A percentile compares a stretch with the other conserved stretches of the same genome.
phyloP scores from a whole-genome alignment of 129 eudicot species.

The Apium graveolens region DNA sequence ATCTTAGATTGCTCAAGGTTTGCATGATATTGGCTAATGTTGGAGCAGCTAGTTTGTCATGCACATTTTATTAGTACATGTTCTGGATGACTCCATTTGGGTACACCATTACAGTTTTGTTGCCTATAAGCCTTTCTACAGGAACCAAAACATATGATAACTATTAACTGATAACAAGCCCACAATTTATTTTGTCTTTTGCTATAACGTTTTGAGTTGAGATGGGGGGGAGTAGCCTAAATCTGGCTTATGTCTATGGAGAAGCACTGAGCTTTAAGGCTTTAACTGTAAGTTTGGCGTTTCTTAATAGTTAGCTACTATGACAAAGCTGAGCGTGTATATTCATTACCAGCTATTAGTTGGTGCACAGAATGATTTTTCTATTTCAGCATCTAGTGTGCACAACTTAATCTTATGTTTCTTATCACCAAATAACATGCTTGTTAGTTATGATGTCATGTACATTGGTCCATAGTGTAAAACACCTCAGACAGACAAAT shows the following conservation, averaged over 20 bases:
- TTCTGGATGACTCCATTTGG: background rate
- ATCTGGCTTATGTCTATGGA: background rate
- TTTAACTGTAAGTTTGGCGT: no score
- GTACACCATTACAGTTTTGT: background rate
- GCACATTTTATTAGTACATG: background rate
- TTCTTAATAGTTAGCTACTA: background rate
- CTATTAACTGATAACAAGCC: no score
- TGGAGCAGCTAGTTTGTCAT: background rate
- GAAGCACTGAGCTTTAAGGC: no score
- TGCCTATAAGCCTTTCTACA: background rate
- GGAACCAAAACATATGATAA: background rate
- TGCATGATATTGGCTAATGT: background rate
- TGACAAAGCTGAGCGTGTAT: background rate
- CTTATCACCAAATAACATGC: no score
- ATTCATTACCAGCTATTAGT: background rate
- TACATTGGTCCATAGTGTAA: no score
- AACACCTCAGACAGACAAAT: no score
- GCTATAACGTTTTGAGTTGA: no score
- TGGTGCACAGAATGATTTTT: background rate
- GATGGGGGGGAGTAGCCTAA: background rate
- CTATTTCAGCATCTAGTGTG: background rate
- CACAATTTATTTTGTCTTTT: background rate
- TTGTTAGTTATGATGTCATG: no score
- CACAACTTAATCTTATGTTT: background rate
- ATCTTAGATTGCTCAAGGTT: slow-evolving; percentile 92